These are phyloP conservation scores for Mytilinidion resinicola DNA, from an alignment of 495 filamentous ascomycete species.

Conservation along the genomic window DNA sequence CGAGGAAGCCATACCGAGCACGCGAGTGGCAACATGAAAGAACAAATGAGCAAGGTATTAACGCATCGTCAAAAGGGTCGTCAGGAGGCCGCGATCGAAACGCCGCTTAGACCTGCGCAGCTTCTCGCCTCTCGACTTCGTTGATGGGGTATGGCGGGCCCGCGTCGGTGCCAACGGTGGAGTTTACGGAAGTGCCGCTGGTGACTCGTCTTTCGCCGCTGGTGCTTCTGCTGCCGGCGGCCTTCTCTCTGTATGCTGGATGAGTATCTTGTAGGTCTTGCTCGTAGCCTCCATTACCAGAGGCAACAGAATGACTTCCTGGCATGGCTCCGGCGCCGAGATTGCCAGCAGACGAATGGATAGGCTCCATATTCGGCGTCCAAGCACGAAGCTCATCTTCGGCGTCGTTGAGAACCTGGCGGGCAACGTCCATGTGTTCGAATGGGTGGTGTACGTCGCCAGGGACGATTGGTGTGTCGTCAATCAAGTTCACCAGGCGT, in stretches of 20 bases:
- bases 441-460: slow-evolving; percentile 69
- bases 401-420: slow-evolving; percentile 84
- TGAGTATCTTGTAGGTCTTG: slow-evolving; percentile 18
- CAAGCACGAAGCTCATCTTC: slow-evolving; percentile 80
- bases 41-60: too few species aligned
- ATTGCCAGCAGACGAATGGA: slow-evolving; percentile 37
- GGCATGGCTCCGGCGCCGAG: slow-evolving; percentile 33
- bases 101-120: not conserved
- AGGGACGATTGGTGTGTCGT: slow-evolving; percentile 84
- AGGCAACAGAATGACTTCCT: slow-evolving; percentile 4
- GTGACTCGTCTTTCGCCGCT: slow-evolving; percentile 18
- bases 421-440: slow-evolving; percentile 55
- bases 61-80: too few species aligned
- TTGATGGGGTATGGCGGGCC: slow-evolving; percentile 19
- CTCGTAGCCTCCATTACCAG: slow-evolving; percentile 7
- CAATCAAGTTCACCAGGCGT: slow-evolving; percentile 77
- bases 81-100: not conserved
- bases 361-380: slow-evolving; percentile 54
- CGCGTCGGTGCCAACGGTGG: slow-evolving; percentile 12
- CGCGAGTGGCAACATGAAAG: too few species aligned
- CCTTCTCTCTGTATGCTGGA: slow-evolving; percentile 22
- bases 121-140: slow-evolving; percentile 21
- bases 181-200: slow-evolving; percentile 15
- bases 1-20: not conserved
- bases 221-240: slow-evolving; percentile 17